These are phyloP conservation scores for Kluyveromyces siamensis DNA, from an alignment of 805 yeast genomes.

Conservation along the genomic window DNA sequence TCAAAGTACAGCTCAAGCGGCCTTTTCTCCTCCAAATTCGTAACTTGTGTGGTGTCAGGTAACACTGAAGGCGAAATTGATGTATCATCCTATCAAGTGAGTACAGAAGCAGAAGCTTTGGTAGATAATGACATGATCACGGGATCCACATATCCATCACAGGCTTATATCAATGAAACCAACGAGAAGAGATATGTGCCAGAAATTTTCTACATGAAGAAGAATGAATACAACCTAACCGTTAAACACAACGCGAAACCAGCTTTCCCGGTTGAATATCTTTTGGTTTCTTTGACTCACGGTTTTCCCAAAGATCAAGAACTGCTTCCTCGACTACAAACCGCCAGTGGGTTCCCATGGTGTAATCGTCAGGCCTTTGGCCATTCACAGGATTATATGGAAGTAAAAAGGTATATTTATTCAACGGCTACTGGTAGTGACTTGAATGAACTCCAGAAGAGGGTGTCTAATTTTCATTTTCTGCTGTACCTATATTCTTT, in stretches of 20 bases:
- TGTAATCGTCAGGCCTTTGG: conserved; percentile 76
- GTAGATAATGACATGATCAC: conserved; percentile 77
- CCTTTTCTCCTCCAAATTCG: conserved; percentile 75
- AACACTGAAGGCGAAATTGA: conserved; percentile 83
- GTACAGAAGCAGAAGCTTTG: conserved; percentile 78
- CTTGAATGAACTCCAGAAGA: conserved; percentile 27
- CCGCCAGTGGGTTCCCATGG: conserved; percentile 49
- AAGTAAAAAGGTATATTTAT: conserved; percentile 42
- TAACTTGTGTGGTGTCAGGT: conserved; percentile 92
- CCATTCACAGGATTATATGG: conserved; percentile 55
- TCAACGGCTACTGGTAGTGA: conserved; percentile 21
- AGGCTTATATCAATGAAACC: conserved; percentile 73
- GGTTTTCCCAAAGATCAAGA: conserved; percentile 65
- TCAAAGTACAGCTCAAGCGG: conserved; percentile 59
- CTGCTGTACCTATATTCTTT: conserved; percentile 47
- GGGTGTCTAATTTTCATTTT: conserved; percentile 68
- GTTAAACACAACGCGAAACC: conserved; percentile 89
- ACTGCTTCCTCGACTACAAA: conserved; percentile 39
- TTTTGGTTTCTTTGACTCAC: conserved; percentile 80
- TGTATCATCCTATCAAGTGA: conserved; percentile 82
- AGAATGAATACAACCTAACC: conserved; percentile 80
- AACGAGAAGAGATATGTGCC: conserved; percentile 79
- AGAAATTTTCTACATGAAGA: conserved; percentile 75
- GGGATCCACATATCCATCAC: conserved; percentile 85
- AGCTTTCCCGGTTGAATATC: conserved; percentile 85